Conservation (phyloP, 257 asterid species). For the Scutellaria baicalensis region DNA sequence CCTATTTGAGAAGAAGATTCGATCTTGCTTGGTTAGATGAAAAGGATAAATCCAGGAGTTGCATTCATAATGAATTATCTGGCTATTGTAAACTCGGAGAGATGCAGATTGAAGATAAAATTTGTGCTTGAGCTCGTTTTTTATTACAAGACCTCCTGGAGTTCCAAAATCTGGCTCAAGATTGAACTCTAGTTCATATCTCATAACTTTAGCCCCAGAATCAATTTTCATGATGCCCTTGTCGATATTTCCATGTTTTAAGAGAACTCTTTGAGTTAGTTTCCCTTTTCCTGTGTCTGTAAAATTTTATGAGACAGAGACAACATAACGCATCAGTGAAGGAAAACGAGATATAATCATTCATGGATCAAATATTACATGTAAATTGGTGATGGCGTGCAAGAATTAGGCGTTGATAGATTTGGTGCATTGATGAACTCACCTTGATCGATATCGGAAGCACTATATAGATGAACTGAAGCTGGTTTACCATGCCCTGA, state of each 20-base stretch:
- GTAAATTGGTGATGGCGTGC: not conserved
- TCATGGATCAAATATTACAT: not conserved
- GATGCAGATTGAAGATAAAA: slow-evolving; percentile 27
- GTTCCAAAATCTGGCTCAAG: slow-evolving; percentile 25
- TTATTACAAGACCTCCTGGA: slow-evolving; percentile 34
- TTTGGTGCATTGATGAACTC: slow-evolving; percentile 3
- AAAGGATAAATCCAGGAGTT: slow-evolving; percentile 45
- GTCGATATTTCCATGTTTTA: slow-evolving; percentile 14
- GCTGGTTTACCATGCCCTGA: slow-evolving; percentile 26
- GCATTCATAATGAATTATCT: slow-evolving; percentile 29
- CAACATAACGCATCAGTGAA: not conserved
- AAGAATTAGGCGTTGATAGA: not conserved
- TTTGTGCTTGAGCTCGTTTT: slow-evolving; percentile 26
- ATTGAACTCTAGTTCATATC: slow-evolving; percentile 17
- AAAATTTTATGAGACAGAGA: not conserved
- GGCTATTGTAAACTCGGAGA: slow-evolving; percentile 18
- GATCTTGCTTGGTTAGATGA: slow-evolving; percentile 21
- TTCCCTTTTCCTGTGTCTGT: slow-evolving; percentile 28
- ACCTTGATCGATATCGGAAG: slow-evolving; percentile 26
- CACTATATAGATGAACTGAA: slow-evolving; percentile 29
- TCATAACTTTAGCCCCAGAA: not conserved
- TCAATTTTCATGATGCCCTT: not conserved
- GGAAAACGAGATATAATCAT: not conserved
- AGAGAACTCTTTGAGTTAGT: slow-evolving; percentile 15
- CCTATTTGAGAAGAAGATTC: slow-evolving; percentile 39